Base-by-base conservation (phyloP, 2,329 filamentous ascomycete genomes). In the Fusarium sp. region DNA sequence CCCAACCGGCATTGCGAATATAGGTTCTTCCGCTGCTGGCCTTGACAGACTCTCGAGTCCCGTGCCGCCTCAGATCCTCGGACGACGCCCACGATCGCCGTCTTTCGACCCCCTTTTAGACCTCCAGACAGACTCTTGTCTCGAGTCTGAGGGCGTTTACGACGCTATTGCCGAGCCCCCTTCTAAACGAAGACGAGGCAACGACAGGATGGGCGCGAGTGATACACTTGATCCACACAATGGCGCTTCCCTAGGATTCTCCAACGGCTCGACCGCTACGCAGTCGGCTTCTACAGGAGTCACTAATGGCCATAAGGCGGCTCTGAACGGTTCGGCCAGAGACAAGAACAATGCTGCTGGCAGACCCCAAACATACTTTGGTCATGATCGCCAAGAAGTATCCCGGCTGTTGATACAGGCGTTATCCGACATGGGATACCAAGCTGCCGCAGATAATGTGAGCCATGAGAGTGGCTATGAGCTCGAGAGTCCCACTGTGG, bases 361-460 rank as follows among this genome's bases (percentile, higher is more conserved):
- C 14, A 70, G 63, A 40, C 71, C 78, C 3, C 64, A 69, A 16
- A 83, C 81, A 31, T 98, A 97, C 82, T 93, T 91, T 79, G 95
- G 95, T 20, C 96, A 98, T 80, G 91, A 96, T 80, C 91, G 94
- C 80, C 95, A 98, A 85, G 96, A 99, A 84, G 93, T 98, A 52
- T 97, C 96, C 6, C 89, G 96, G 63, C 93, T 98, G 73, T 84
- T 99, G 77, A 96, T 99, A 78, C 96, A 99, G 83, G 93, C 95
- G 38, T 85, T 99, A 73, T 90, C 91, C 27, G 96, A 98, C 81
- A 88, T 99, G 85, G 96, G 96, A 3, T 98, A 98, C 80, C 87
- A 91, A 68, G 86, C 87, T 14, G 93, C 96, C 14, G 96, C 96
- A 27, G 87, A 90, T 52, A 91, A 89, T 70, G 86, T 99, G 66